Percentiles rank a stretch among this genome's conserved stretches.
Evolutionary conservation across 805 yeast genomes (phyloP).

Genomic region (Candida ascalaphidarum): DNA sequence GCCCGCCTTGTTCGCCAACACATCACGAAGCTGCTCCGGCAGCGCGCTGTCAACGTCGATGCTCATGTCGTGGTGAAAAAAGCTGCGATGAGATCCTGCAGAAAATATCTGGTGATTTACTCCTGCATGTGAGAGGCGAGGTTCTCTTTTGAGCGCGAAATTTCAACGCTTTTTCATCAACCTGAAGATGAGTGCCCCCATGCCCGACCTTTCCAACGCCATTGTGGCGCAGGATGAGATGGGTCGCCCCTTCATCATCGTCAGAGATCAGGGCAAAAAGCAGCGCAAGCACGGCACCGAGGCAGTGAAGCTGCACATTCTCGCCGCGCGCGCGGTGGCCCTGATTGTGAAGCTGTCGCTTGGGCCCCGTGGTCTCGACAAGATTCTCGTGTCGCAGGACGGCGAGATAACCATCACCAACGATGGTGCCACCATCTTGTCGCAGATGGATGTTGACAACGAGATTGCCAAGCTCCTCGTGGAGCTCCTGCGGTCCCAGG

Average conservation of each 20-base stretch:
- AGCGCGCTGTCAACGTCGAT: constrained; percentile 33
- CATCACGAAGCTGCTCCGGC: constrained; percentile 65
- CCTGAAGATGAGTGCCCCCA: constrained; percentile 5
- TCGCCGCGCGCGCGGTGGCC: constrained; percentile 93
- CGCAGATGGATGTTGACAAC: constrained; percentile 93
- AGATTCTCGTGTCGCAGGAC: constrained; percentile 89
- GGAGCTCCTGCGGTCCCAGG: constrained; percentile 89
- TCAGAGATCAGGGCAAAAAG: constrained; percentile 76
- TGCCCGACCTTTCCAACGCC: constrained; percentile 96
- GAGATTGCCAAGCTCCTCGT: constrained; percentile 94
- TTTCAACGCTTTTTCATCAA: too few relatives aligned
- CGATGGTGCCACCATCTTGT: constrained; percentile 95
- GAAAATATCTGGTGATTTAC: too few relatives aligned
- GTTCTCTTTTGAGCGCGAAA: too few relatives aligned
- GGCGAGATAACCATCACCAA: constrained; percentile 97
- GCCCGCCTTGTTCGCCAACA: constrained; percentile 58
- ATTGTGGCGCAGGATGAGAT: constrained; percentile 98
- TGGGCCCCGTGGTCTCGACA: constrained; percentile 98
- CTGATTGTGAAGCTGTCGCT: constrained; percentile 85
- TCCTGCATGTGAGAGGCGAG: too few relatives aligned
- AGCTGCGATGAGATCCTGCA: too few relatives aligned
- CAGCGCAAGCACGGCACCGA: constrained; percentile 48
- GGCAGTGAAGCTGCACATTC: constrained; percentile 68
- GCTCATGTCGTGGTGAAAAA: constrained; percentile 14
- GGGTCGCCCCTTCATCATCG: constrained; percentile 98